Evolutionary conservation across 768 basidiomycete species (phyloP), one percentile per base, ranked within the genome.

Genomic region (Boletus tomentosulus): DNA sequence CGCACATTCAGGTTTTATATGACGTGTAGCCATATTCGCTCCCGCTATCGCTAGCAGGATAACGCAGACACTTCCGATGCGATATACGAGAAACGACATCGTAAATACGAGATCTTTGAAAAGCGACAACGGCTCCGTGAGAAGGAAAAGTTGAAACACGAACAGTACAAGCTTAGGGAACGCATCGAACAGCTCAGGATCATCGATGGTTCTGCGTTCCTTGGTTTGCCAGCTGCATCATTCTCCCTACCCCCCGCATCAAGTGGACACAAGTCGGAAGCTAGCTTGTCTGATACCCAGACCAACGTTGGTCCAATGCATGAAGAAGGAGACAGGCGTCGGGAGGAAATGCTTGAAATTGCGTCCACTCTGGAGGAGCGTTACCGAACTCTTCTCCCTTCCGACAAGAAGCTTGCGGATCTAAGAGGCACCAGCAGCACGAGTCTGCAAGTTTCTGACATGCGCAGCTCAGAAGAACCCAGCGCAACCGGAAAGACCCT

Each of bases 141-240:
- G 72, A 92, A 92, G 71, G 92, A 96, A 71, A 92, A 92, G 66
- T 80, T 95, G 51, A 87, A 89, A 70, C 87, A 92, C 59, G 92
- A 94, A 64, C 90, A 92, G 61, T 92, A 93, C 73, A 92, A 92
- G 66, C 82, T 96, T 63, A 87, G 88, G 68, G 87, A 92, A 64
- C 83, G 92, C 34, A 87, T 94, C 56, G 91, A 94, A 48, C 87
- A 93, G 63, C 77, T 94, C 52, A 80, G 78, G 51, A 77, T 75
- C 27, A 87, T 94, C 84, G 88, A 91, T 55, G 70, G 78, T 46
- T 70, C 79, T 50, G 84, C 86, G 3, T 92, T 91, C 68, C 78
- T 89, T 30, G 64, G 75, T 27, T 72, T 87, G 43, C 79, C 85
- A 38, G 78, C 82, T 6, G 71, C 79, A 16, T 76, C 76, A 34